phyloP scores from a whole-genome alignment of 2,329 filamentous ascomycete genomes.

The Fusarium sp. region DNA sequence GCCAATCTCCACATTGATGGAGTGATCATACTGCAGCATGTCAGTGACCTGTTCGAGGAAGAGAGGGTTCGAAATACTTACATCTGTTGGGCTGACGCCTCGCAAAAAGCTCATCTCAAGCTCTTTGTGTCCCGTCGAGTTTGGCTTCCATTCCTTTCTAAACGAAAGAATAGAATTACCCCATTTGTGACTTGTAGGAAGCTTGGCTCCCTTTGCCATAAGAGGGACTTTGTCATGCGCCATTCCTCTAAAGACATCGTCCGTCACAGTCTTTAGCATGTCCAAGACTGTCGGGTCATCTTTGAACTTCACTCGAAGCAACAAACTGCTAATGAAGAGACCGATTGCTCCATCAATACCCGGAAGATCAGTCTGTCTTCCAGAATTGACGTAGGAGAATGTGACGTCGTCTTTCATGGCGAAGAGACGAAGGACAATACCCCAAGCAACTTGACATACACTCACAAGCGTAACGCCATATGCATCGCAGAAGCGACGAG shows the following conservation, averaged over 20 bases:
- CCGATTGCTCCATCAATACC: not conserved
- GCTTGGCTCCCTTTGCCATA: not conserved
- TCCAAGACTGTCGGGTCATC: not conserved
- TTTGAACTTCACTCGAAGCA: not conserved
- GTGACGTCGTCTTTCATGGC: not conserved
- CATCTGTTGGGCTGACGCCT: not conserved
- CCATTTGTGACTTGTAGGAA: constrained; percentile 3
- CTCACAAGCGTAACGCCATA: not conserved
- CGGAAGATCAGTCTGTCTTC: not conserved
- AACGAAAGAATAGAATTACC: constrained; percentile 4
- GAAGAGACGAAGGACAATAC: not conserved
- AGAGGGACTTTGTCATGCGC: not conserved
- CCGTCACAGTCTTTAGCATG: not conserved
- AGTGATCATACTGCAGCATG: not conserved
- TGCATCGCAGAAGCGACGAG: not conserved
- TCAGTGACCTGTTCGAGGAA: too few species aligned
- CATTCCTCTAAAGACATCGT: not conserved
- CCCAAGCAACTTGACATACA: constrained; percentile 4
- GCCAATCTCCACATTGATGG: not conserved
- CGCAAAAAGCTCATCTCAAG: not conserved
- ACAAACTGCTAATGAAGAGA: not conserved
- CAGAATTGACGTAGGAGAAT: not conserved
- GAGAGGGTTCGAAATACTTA: too few species aligned
- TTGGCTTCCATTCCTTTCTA: constrained; percentile 2
- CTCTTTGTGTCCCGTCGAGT: not conserved